Base-by-base conservation (phyloP, 331 rosid genomes). In the Acacia concinna region DNA sequence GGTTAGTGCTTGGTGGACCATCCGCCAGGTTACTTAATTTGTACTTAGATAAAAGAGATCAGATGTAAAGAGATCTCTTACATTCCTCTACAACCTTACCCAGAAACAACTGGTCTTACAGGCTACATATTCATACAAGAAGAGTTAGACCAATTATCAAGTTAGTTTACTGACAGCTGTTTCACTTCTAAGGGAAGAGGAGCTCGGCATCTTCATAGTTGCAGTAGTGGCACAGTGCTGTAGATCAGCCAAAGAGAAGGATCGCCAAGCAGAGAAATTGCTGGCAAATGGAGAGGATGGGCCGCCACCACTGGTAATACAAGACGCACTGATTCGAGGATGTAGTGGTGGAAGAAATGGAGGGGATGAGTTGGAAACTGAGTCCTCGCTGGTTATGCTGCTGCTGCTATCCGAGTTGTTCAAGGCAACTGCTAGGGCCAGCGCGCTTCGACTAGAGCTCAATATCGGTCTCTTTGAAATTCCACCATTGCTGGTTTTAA, bases 221-320 rank as follows among this genome's bases (percentile, higher is more conserved):
- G 88, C 91, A 66, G 88, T 73, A 63, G 78, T 65, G 44, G 81
- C 85, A 84, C 96, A 87, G 52, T 91, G 85, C 34, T 86, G 90
- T 20, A 95, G 67, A 79, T 95, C 96, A 35, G 84, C 93, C 75
- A 86, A 27, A 7, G 98, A 94, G 13, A 82, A 82, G 3, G 98
- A 84, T 46, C 84, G 62, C 90, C 78, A 71, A 0, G 83, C 41
- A 18, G 79, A 75, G 67, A 79, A 81, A 90, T 46, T 62, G 78
- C n/a, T 81, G 90, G 0, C 41, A 57, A 1, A 89, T 91, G 6
- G 90, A 49, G 78, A 82, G 2, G 84, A 71, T 56, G 81, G 65
- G 89, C 79, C 81, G 28, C 77, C 81, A 38, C n/a, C 87, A 68
- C 43, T 35, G 40, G 66, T 49, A 51, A 37, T n/a, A 35, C 78